These are phyloP conservation scores for Prototheca cutis DNA, from an alignment of 163 green algal species.

Conservation along the genomic window DNA sequence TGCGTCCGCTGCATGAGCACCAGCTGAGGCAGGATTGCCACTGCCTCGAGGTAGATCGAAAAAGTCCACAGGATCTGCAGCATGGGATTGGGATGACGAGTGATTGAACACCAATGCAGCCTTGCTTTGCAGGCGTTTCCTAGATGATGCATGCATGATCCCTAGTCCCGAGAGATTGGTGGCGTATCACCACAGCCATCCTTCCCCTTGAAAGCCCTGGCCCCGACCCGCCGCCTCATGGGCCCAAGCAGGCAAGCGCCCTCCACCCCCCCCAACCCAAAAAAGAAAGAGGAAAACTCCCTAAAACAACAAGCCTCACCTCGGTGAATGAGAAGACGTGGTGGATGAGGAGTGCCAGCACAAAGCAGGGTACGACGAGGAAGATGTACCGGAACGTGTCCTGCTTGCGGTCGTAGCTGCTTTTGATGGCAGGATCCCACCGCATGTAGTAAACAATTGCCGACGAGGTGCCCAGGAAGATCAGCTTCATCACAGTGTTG, in stretches of 20 bases:
- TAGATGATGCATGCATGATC: no score
- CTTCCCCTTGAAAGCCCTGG: no score
- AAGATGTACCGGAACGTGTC: conserved; percentile 83
- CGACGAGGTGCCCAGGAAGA: conserved; percentile 80
- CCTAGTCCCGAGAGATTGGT: no score
- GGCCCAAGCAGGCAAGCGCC: background rate
- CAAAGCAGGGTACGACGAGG: conserved; percentile 37
- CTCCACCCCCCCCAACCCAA: no score
- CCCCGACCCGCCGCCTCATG: background rate
- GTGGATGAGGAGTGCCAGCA: conserved; percentile 78
- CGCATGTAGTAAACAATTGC: conserved; percentile 92
- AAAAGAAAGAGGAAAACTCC: no score
- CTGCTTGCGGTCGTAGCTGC: conserved; percentile 92
- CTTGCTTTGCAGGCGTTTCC: background rate
- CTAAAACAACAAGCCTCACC: conserved; percentile 27
- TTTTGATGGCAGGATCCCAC: conserved; percentile 58
- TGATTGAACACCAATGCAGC: background rate
- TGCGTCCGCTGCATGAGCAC: conserved; percentile 95
- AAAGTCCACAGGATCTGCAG: conserved; percentile 91
- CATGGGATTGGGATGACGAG: background rate
- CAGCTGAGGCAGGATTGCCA: conserved; percentile 97
- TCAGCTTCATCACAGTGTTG: conserved; percentile 97
- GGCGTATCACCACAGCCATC: no score
- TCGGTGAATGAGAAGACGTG: conserved; percentile 57
- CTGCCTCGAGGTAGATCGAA: conserved; percentile 96